Conservation (phyloP, 179 eudicot species). For the Drosera spatulata region DNA sequence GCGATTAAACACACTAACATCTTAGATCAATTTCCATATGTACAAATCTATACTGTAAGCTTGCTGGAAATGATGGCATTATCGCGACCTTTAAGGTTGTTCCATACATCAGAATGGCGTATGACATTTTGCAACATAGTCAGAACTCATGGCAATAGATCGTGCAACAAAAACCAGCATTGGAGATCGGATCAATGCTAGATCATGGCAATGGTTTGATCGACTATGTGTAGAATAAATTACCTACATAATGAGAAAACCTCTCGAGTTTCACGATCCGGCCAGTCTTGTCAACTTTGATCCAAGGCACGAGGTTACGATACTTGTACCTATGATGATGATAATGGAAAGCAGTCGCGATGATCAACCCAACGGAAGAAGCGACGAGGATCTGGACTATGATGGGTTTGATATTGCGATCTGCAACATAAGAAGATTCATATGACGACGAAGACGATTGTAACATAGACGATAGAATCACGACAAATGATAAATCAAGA, state of each 20-base stretch:
- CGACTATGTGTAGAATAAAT: slow-evolving; percentile 6
- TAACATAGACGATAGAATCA: not conserved
- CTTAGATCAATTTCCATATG: too few species aligned
- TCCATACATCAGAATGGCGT: too few species aligned
- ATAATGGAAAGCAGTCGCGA: slow-evolving; percentile 42
- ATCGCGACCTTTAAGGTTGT: too few species aligned
- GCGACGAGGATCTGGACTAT: slow-evolving; percentile 41
- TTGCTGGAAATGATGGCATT: too few species aligned
- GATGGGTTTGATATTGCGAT: slow-evolving; percentile 26
- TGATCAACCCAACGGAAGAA: slow-evolving; percentile 50
- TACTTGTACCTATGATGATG: slow-evolving; percentile 36
- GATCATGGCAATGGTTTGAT: too few species aligned
- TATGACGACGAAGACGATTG: slow-evolving; percentile 2
- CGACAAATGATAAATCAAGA: slow-evolving; percentile 20
- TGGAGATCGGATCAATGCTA: too few species aligned
- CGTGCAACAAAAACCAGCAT: too few species aligned
- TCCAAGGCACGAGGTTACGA: slow-evolving; percentile 44
- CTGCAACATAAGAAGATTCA: slow-evolving; percentile 5
- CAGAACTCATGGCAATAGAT: too few species aligned
- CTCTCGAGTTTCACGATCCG: slow-evolving; percentile 62
- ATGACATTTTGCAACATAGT: too few species aligned
- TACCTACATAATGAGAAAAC: slow-evolving; percentile 93
- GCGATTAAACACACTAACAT: too few species aligned
- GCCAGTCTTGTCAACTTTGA: slow-evolving; percentile 41
- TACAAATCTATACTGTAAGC: too few species aligned